phyloP scores from a whole-genome alignment of 2,329 filamentous ascomycete species.

The Anthostomella pinea region DNA sequence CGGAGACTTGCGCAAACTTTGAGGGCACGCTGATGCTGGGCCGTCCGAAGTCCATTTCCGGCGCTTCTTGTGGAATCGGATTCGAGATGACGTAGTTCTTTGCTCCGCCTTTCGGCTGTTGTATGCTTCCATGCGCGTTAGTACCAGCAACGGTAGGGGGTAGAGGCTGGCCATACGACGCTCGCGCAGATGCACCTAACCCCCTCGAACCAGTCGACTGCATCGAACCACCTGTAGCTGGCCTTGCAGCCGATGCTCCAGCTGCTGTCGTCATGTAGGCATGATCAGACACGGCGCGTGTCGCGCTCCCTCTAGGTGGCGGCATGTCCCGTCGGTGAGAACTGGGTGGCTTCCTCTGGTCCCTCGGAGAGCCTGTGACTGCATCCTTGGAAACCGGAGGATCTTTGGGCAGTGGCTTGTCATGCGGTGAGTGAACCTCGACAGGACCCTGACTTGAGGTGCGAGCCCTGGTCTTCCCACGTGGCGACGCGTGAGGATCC shows the following conservation, averaged over 20 bases:
- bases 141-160: constrained; percentile 84
- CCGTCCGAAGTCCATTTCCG: constrained; percentile 53
- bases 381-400: constrained; percentile 47
- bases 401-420: constrained; percentile 61
- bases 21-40: constrained; percentile 57
- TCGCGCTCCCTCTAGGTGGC: constrained; percentile 46
- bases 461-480: constrained; percentile 47
- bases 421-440: constrained; percentile 41
- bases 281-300: constrained; percentile 54
- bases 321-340: constrained; percentile 46
- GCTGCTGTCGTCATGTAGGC: constrained; percentile 48
- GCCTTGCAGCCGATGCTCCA: constrained; percentile 52
- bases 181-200: constrained; percentile 46
- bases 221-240: constrained; percentile 80
- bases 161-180: constrained; percentile 84
- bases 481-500: constrained; percentile 25
- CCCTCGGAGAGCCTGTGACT: constrained; percentile 34
- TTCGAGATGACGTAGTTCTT: constrained; percentile 72
- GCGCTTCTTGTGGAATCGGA: constrained; percentile 56
- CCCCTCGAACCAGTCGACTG: constrained; percentile 67
- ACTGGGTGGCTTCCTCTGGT: constrained; percentile 44
- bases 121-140: constrained; percentile 85
- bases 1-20: constrained; percentile 58
- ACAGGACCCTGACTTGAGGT: constrained; percentile 53
- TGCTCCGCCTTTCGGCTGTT: constrained; percentile 66